Base-by-base conservation (phyloP, 495 filamentous ascomycete species). In the Elasticomyces elasticus region DNA sequence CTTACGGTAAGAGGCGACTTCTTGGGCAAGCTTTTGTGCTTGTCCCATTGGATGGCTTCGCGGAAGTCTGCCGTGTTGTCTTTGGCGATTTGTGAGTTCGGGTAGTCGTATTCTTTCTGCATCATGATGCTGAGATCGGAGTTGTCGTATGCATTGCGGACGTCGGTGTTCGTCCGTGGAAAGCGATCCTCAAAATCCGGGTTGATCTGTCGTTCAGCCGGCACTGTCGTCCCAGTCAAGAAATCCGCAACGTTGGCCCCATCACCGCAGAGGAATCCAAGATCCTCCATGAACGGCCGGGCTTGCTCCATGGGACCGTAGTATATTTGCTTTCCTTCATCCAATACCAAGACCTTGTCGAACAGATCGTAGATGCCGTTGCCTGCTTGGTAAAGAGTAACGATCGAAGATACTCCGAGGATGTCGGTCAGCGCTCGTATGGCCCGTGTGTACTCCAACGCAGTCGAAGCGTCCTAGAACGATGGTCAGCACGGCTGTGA, bases 321-420 rank as follows among this genome's bases (percentile, higher is more conserved):
- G 63, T 83, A 88, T 20, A 75, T 72, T 50, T 79, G 79, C 47
- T 74, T 75, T 6, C 84, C 84, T 49, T 83, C 77, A 55, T 87
- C 76, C 17, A 50, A 15, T 15, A 50, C n/a, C 15, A 50, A 11
- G 25, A 50, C 80, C 56, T 87, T 86, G 59, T 87, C 82, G 54
- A 86, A 86, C 1, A 85, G 71, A 26, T 84, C 75, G 59, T 81
- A 87, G 4, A 88, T 65, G 44, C 73, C 78, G 52, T 87, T 81
- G 0, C 81, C 82, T 0, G 84, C 84, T 65, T 88, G 84, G 56
- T 88, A 88, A 2, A 88, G 70, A 10, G 82, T 80, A 30, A 86
- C 80, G 5, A 74, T 61, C 0, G 80, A 81, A 0, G 80, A 79
- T 5, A 79, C 76, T 41, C 78, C 65, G 1, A 76, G 72, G 66